Evolutionary conservation across 352 stramenopile genomes (phyloP).

Genomic region (Phytophthora palmivora): DNA sequence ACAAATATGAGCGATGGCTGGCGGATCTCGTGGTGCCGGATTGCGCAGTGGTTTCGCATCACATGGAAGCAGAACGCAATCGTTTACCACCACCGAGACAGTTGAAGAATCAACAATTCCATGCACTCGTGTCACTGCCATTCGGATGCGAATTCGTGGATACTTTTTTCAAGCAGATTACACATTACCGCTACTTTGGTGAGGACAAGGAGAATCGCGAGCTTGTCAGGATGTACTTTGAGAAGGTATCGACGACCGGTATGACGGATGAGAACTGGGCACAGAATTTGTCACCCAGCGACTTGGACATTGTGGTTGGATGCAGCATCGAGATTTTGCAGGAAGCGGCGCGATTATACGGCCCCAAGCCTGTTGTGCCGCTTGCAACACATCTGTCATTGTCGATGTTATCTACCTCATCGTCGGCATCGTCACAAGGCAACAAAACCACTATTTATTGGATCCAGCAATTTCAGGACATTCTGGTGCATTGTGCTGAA

Average conservation of each 20-base stretch:
- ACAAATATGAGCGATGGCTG: constrained; percentile 81
- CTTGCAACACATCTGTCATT: constrained; percentile 46
- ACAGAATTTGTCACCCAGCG: constrained; percentile 39
- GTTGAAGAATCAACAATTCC: constrained; percentile 77
- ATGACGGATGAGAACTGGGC: constrained; percentile 74
- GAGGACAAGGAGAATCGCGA: constrained; percentile 81
- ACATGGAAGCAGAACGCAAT: constrained; percentile 56
- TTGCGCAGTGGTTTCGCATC: constrained; percentile 50
- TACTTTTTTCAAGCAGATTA: constrained; percentile 79
- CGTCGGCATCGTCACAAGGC: constrained; percentile 46
- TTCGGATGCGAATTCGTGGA: constrained; percentile 70
- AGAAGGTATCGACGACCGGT: constrained; percentile 77
- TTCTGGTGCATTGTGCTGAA: constrained; percentile 67
- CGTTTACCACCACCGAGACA: constrained; percentile 60
- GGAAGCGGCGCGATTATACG: constrained; percentile 76
- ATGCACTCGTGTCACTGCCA: constrained; percentile 70
- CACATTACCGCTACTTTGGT: constrained; percentile 68
- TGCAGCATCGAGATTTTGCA: constrained; percentile 78
- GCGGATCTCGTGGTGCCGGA: constrained; percentile 62
- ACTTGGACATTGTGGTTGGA: constrained; percentile 65
- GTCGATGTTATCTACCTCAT: constrained; percentile 46
- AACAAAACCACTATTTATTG: constrained; percentile 75
- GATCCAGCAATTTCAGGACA: constrained; percentile 84
- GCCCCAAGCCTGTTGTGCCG: constrained; percentile 46
- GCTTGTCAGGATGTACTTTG: constrained; percentile 79